A percentile compares a stretch with the other conserved stretches of the same genome.
phyloP scores from a whole-genome alignment of 257 asterid genomes.

The Nicotiana undulata region DNA sequence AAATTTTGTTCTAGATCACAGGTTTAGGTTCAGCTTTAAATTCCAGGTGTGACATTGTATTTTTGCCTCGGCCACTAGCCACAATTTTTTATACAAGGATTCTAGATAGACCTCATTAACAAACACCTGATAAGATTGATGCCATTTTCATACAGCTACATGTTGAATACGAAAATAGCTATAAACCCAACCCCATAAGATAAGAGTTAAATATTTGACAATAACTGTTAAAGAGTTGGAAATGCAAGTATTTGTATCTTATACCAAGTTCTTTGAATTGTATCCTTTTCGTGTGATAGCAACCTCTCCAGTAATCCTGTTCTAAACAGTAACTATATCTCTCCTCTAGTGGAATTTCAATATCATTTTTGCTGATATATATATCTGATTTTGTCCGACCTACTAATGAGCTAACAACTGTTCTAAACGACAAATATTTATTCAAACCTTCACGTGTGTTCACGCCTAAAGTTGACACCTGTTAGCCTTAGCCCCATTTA shows the following conservation, averaged over 20 bases:
- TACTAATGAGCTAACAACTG: background rate
- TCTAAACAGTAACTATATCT: slow-evolving; percentile 11
- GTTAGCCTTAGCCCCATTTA: background rate
- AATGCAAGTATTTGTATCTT: slow-evolving; percentile 13
- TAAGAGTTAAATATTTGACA: slow-evolving; percentile 13
- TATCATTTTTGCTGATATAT: background rate
- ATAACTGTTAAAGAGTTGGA: slow-evolving; percentile 18
- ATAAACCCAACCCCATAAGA: background rate
- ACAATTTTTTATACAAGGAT: background rate
- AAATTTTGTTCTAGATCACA: too few relatives aligned
- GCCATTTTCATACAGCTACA: slow-evolving; percentile 15
- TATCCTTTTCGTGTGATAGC: slow-evolving; percentile 33
- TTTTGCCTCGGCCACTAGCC: too few relatives aligned
- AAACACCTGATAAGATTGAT: slow-evolving; percentile 11
- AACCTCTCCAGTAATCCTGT: slow-evolving; percentile 25
- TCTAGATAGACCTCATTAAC: background rate
- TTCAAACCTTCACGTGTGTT: slow-evolving; percentile 4
- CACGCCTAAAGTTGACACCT: background rate
- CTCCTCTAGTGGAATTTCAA: background rate
- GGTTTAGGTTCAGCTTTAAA: too few relatives aligned
- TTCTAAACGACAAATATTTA: background rate
- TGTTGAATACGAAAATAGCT: slow-evolving; percentile 6
- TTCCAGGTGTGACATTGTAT: too few relatives aligned
- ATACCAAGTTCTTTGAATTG: slow-evolving; percentile 42
- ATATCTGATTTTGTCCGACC: slow-evolving; percentile 6